Evolutionary conservation across 148 eudicot species (phyloP), one percentile per base, ranked within the genome.

Genomic region (Simmondsia chinensis): DNA sequence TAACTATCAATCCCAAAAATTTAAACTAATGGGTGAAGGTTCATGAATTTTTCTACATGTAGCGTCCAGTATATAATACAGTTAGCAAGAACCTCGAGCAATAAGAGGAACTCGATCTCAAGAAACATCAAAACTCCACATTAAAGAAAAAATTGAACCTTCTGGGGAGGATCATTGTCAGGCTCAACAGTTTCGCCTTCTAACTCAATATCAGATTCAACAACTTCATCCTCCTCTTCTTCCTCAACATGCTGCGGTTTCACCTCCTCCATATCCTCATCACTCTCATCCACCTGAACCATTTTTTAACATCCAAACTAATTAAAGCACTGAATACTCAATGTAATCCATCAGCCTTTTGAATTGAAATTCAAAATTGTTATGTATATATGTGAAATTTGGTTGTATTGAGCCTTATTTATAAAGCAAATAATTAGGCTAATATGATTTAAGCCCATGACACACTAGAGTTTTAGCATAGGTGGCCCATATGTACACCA

Each of bases 171-270:
- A 63, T 89, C 95, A 53, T 76, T 65, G 42, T 89, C 97, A 52
- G 97, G 97, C 56, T 85, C 93, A 45, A 89, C 79, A 28, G 49
- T 60, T 12, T 89, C 93, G 39, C 94, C 83, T 52, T 89, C 95
- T 20, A 89, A 65, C 67, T 89, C 97, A 35, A 85, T 49, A 46
- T 89, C 95, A 44, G 97, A 89, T 60, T 89, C 95, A 39, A 85
- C 59, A 33, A 89, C 76, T 47, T 83, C 94, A 0, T 63, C 69
- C 41, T 72, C 82, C 29, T 75, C 82, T 30, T 77, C 89, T 33
- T 80, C 78, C 8, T 60, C 32, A 6, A 57, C 59, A 22, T 25
- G 51, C 15, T 63, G 77, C 21, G 61, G 63, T 5, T 62, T 39
- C 0, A 48, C 45, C 25, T 82, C 82, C 20, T 56, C 60, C 28